These are phyloP conservation scores for Termitomyces sp. DNA, from an alignment of 1,284 basidiomycete genomes.

Conservation along the genomic window DNA sequence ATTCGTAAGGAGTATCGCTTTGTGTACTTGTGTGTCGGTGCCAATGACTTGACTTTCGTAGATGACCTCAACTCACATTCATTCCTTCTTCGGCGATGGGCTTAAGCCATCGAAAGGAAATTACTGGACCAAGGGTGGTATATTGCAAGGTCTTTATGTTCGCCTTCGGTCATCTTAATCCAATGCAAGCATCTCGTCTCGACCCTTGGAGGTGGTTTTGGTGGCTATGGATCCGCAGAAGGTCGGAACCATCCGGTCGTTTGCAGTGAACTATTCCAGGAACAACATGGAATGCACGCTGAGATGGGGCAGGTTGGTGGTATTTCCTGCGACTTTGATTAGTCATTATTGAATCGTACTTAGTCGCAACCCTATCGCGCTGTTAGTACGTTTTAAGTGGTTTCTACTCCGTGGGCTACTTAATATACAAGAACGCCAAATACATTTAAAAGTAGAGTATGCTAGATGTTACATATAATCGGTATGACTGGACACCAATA, in stretches of 20 bases:
- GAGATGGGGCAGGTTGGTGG: constrained; percentile 27
- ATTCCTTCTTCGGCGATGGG: constrained; percentile 30
- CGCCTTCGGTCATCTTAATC: not conserved
- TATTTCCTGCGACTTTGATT: not conserved
- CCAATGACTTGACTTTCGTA: constrained; percentile 3
- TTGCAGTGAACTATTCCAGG: constrained; percentile 37
- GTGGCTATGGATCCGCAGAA: constrained; percentile 25
- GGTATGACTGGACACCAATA: not conserved
- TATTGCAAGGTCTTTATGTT: not conserved
- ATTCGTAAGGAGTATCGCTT: constrained; percentile 24
- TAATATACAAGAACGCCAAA: not conserved
- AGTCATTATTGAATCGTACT: not conserved
- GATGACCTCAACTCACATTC: constrained; percentile 19
- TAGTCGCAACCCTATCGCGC: not conserved
- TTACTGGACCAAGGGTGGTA: constrained; percentile 26
- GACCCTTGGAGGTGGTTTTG: constrained; percentile 16
- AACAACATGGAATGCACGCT: constrained; percentile 35
- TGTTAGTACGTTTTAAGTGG: not conserved
- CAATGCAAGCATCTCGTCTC: constrained; percentile 18
- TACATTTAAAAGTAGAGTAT: not conserved
- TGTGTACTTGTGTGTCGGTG: not conserved
- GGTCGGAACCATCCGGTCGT: constrained; percentile 24
- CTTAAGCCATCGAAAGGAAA: constrained; percentile 33
- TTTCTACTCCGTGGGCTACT: not conserved
- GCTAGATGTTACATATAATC: not conserved